Evolutionary conservation across 352 stramenopile genomes (phyloP), one percentile per base, ranked within the genome.

Genomic region (Globisporangium cylindrosporum): DNA sequence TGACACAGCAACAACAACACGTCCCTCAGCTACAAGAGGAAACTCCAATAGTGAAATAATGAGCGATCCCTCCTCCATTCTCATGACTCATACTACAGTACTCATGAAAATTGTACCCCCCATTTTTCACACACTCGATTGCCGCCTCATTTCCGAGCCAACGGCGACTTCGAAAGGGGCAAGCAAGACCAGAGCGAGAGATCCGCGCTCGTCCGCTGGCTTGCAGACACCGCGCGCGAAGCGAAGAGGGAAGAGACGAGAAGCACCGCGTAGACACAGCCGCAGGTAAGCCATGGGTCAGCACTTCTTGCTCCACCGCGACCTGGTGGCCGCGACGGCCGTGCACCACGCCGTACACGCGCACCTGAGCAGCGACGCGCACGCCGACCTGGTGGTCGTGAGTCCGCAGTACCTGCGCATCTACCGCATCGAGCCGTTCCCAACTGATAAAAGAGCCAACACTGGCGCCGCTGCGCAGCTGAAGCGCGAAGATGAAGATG

Each of bases 231-330:
- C 41, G 15, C 41, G 15, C 41, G 41, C n/a, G 41, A n/a, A 49
- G 32, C 5, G 32, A 38, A 38, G 32, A 38, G 32, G 12, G 7
- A 12, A 38, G 41, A 49, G 41, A 49, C 4, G 41, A 49, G 41
- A 49, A 9, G 41, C 41, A 20, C 38, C 38, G 12, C 38, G 41
- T 49, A 20, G 41, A 20, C 15, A 8, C 15, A 49, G 38, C 12
- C 4, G 38, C 38, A 20, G 38, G 38, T 24, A 20, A 66, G 15
- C 0, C 34, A 94, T 94, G 86, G 84, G 84, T 9, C 88, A 95
- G 72, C 88, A 95, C 76, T 95, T 95, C 67, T 67, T 95, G 55
- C 82, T 91, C 59, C 86, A 95, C 64, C 84, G 86, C 64, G 88
- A 95, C 66, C 73, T 95, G 14, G 84, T 95, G 63, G 74, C 86